A percentile compares a stretch with the other conserved stretches of the same genome.
Conservation (phyloP, 2,329 filamentous ascomycete species). For the Epichloe scottii region DNA sequence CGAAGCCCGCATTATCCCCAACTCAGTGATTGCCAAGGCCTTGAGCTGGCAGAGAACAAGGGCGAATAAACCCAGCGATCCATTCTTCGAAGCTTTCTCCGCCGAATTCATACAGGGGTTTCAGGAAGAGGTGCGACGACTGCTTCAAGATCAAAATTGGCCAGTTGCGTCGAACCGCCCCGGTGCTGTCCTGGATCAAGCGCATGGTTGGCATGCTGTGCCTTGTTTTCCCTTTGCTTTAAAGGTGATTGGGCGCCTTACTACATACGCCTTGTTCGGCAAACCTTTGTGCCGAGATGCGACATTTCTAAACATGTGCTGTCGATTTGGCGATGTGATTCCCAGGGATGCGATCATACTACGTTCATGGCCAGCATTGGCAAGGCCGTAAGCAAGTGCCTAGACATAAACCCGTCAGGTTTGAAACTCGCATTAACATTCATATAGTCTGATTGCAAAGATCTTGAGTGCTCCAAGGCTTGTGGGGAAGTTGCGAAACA, state of each 20-base stretch:
- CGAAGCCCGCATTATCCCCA: slow-evolving; percentile 6
- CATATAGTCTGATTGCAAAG: slow-evolving; percentile 3
- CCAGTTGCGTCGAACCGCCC: background rate
- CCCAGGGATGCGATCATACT: slow-evolving; percentile 7
- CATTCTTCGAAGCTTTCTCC: slow-evolving; percentile 8
- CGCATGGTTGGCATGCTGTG: slow-evolving; percentile 4
- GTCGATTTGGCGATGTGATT: slow-evolving; percentile 5
- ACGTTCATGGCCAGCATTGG: slow-evolving; percentile 4
- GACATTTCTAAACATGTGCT: slow-evolving; percentile 7
- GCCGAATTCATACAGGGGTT: slow-evolving; percentile 8
- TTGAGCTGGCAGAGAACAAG: slow-evolving; percentile 8
- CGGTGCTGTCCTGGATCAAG: background rate
- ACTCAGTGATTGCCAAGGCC: slow-evolving; percentile 7
- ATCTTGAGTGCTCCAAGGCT: slow-evolving; percentile 1
- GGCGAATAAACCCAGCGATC: slow-evolving; percentile 6
- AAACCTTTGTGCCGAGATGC: slow-evolving; percentile 6
- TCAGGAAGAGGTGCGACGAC: slow-evolving; percentile 1
- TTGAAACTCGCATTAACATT: background rate
- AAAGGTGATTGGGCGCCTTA: slow-evolving; percentile 8
- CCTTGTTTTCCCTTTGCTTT: slow-evolving; percentile 9
- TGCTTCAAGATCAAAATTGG: background rate
- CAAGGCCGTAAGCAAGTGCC: slow-evolving; percentile 2
- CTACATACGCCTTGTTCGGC: slow-evolving; percentile 7
- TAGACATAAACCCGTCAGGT: background rate
- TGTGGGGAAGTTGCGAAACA: slow-evolving; percentile 1